Base-by-base conservation (phyloP, 768 basidiomycete species). In the Boletus tomentosulus region DNA sequence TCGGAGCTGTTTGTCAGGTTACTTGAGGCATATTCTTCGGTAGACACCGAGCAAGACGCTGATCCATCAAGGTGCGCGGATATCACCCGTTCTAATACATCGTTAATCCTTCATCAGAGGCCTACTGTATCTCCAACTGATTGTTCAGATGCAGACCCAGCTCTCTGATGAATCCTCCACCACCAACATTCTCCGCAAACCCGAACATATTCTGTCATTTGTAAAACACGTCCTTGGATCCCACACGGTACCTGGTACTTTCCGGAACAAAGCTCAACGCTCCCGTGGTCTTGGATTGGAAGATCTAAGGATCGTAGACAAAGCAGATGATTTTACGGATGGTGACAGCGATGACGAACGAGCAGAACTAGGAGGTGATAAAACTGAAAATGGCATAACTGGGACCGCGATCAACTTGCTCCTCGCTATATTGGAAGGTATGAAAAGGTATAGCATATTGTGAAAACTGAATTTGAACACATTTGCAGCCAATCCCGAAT, bases 391-490 rank as follows among this genome's bases (percentile, higher is more conserved):
- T 31, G 86, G 87, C 51, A 81, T 96, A 75, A 74, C 79, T 0
- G 80, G 84, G 55, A 96, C 92, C 0, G 83, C 91, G 1, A 68
- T 97, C 22, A 89, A 86, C 54, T 70, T 97, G 0, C 71, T 98
- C 25, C 78, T 98, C 4, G 85, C 94, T 1, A 79, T 92, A 34
- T 77, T 98, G 28, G 93, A 96, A 83, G 89, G 95, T 92, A 56
- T 55, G 69, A 48, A 7, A 12, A 54, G 16, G 50, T 43, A 41
- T 13, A 33, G 6, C 2, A 1, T 34, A 25, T 30, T 10, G 13
- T 30, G 27, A 27, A 24, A 16, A 15, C n/a, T 10, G 35, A 31
- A 41, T 33, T 33, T 53, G 28, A 59, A 46, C 25, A 13, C 15
- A 8, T 54, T 25, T 16, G 33, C 51, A 76, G 75, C 71, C 5